Evolutionary conservation across 106 monocot genomes (phyloP).

Genomic region (Dioscorea zingiberensis): DNA sequence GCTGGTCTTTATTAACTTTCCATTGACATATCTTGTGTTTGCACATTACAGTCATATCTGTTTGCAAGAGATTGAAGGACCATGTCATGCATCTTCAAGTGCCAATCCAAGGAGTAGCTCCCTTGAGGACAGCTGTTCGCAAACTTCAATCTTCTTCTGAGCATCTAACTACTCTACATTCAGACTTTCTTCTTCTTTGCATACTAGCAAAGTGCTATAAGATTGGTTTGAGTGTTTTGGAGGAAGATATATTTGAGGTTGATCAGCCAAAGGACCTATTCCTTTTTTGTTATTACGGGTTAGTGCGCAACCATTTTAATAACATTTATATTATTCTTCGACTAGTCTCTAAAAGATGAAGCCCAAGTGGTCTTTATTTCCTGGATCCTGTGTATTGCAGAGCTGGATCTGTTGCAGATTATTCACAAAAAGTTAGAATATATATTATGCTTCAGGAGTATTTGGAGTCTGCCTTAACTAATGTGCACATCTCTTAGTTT

Average conservation of each 20-base stretch:
- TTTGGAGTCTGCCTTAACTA: too few species aligned
- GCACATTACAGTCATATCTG: slow-evolving; percentile 49
- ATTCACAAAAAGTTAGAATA: too few species aligned
- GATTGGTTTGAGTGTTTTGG: slow-evolving; percentile 53
- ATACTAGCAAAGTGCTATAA: slow-evolving; percentile 82
- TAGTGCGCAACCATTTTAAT: slow-evolving; percentile 7
- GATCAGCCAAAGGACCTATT: slow-evolving; percentile 91
- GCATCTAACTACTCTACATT: slow-evolving; percentile 75
- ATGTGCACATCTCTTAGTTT: too few species aligned
- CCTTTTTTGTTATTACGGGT: slow-evolving; percentile 97
- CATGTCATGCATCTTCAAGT: slow-evolving; percentile 61
- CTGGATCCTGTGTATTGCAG: too few species aligned
- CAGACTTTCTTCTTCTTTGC: slow-evolving; percentile 91
- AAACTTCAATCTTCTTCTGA: slow-evolving; percentile 75
- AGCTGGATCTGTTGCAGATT: too few species aligned
- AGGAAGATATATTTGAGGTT: slow-evolving; percentile 73
- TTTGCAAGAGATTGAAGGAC: slow-evolving; percentile 88
- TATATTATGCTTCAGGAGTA: too few species aligned
- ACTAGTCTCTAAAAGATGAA: too few species aligned
- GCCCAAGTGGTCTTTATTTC: too few species aligned
- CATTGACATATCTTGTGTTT: not conserved
- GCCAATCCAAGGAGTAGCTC: slow-evolving; percentile 71
- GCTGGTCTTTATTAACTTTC: too few species aligned
- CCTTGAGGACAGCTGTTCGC: slow-evolving; percentile 64
- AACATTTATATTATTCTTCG: too few species aligned